phyloP scores from a whole-genome alignment of 2,329 filamentous ascomycete genomes.

The Colletotrichum siamense region DNA sequence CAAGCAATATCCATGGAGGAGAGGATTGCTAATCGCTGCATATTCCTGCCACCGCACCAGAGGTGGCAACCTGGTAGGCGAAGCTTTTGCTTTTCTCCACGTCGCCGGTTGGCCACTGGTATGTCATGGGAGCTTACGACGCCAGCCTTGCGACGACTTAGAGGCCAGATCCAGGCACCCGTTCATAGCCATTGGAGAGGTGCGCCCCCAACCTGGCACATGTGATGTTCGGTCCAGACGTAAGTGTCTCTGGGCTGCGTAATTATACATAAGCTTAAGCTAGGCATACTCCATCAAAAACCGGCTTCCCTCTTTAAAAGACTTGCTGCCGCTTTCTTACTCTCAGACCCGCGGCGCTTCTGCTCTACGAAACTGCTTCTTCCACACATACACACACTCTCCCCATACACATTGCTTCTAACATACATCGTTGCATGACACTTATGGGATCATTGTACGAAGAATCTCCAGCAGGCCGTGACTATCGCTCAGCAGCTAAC shows the following conservation, averaged over 20 bases:
- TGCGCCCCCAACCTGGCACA: not conserved
- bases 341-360: not conserved
- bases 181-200: not conserved
- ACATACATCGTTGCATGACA: not conserved
- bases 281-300: not conserved
- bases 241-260: constrained; percentile 2
- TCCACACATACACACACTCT: not conserved
- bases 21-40: not conserved
- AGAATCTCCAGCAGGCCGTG: constrained; percentile 7
- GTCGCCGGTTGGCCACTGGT: not conserved
- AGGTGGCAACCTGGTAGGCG: constrained; percentile 6
- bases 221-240: constrained; percentile 15
- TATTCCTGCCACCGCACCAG: not conserved
- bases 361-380: not conserved
- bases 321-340: not conserved
- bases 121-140: constrained; percentile 18
- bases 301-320: not conserved
- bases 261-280: constrained; percentile 17
- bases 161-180: constrained; percentile 19
- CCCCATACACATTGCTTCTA: not conserved
- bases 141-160: constrained; percentile 19
- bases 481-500: constrained; percentile 12
- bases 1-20: constrained; percentile 10
- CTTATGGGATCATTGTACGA: constrained; percentile 23
- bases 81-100: constrained; percentile 13